Conservation (phyloP, 106 monocot species). For the Phalaenopsis aphrodite region DNA sequence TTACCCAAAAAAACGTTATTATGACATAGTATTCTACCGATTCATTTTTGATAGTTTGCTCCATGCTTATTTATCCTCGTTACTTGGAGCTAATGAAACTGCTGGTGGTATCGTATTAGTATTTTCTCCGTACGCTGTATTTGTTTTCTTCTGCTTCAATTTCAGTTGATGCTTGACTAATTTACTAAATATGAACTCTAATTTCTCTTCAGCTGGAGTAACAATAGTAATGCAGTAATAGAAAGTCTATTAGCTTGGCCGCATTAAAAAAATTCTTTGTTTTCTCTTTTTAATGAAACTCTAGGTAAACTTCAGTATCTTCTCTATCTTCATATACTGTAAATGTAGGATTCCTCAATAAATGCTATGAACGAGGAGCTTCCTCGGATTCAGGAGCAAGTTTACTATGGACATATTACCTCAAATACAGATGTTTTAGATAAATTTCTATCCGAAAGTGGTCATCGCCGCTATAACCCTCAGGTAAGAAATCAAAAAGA, state of each 20-base stretch:
- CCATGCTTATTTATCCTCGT: too few species aligned
- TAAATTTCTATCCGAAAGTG: constrained; percentile 73
- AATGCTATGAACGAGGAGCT: constrained; percentile 96
- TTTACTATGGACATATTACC: constrained; percentile 83
- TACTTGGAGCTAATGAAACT: too few species aligned
- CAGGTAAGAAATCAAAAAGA: constrained; percentile 30
- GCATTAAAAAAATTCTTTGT: not conserved
- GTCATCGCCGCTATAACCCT: constrained; percentile 74
- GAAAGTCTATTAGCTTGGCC: not conserved
- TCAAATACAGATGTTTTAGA: constrained; percentile 82
- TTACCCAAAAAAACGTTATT: too few species aligned
- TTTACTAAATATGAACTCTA: not conserved
- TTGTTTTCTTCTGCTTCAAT: not conserved
- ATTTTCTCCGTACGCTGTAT: not conserved
- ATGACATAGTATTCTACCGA: too few species aligned
- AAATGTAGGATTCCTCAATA: constrained; percentile 58
- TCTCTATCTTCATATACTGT: not conserved
- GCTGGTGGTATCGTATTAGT: not conserved
- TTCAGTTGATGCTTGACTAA: not conserved
- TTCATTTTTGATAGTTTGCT: too few species aligned
- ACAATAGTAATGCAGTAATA: not conserved
- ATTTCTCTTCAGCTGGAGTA: not conserved
- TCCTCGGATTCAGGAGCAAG: constrained; percentile 83
- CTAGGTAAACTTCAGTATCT: not conserved
- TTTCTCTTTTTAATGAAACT: not conserved